Evolutionary conservation across 2,329 filamentous ascomycete genomes (phyloP), one percentile per base, ranked within the genome.

Genomic region (Monosporascus sp.): DNA sequence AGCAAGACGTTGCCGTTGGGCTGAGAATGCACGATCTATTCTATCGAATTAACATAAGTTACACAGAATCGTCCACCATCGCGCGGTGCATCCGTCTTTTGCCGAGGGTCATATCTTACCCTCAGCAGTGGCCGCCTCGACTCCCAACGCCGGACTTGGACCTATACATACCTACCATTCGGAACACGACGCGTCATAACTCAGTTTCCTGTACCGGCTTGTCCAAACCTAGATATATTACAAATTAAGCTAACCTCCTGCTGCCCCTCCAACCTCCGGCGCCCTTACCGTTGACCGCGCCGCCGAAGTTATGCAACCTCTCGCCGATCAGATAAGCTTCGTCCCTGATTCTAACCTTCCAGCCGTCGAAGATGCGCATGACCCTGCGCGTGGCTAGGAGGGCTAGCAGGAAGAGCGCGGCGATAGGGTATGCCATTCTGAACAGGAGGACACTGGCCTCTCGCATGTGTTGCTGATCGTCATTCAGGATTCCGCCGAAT

Each of bases 291-390:
- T 64, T 65, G 1, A 59, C 54, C 2, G 62, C 59, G 1, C 63
- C 63, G 22, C 60, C 60, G 47, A 97, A 96, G 69, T 99, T 99
- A 73, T 99, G 95, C 64, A 99, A 72, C 55, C 92, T 77, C 73
- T 99, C 93, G 2, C 94, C 94, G 65, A 97, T 94, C 45, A 99
- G 75, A 68, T 99, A 99, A 0, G 96, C 92, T 71, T 99, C 95
- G 68, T 99, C 95, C 39, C 90, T 79, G 47, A 99, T 90, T 53
- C 87, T 83, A 53, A 85, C 78, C 62, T 89, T 84, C 92, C 93
- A 97, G 20, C 83, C 75, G 47, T 82, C 80, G 49, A 94, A 80
- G 50, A 90, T 80, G 46, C 79, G 72, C 8, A 80, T 65, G n/a
- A 86, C 66, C 11, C 79, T 77, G 64, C 75, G 79, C 8, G 80